phyloP scores from a whole-genome alignment of 2,329 filamentous ascomycete genomes.

The Trichothecium sympodiale region DNA sequence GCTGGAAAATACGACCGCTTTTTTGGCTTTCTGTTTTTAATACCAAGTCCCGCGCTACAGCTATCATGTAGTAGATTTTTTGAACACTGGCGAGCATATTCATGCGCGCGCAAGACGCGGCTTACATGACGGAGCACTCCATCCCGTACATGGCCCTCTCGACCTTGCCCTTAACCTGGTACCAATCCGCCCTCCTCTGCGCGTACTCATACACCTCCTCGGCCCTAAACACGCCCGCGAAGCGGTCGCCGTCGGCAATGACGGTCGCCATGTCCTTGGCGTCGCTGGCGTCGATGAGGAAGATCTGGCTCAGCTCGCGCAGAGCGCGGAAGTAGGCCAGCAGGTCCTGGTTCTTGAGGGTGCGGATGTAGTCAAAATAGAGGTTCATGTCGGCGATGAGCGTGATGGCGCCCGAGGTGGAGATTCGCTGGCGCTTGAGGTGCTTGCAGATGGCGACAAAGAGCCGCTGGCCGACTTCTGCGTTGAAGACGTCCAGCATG shows the following conservation, averaged over 20 bases:
- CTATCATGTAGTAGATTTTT: no score
- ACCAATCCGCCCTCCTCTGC: slow-evolving; percentile 90
- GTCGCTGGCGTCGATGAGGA: slow-evolving; percentile 72
- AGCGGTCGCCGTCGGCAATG: slow-evolving; percentile 83
- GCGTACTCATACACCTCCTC: slow-evolving; percentile 98
- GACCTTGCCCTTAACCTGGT: slow-evolving; percentile 74
- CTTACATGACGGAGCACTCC: slow-evolving; percentile 76
- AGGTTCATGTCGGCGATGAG: slow-evolving; percentile 95
- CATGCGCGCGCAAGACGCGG: no score
- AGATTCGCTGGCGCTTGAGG: slow-evolving; percentile 89
- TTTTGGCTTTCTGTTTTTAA: no score
- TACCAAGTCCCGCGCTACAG: no score
- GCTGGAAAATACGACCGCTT: no score
- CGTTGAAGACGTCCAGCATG: slow-evolving; percentile 96
- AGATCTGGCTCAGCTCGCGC: slow-evolving; percentile 88
- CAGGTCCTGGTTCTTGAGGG: slow-evolving; percentile 72
- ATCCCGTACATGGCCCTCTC: slow-evolving; percentile 97
- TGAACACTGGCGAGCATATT: no score
- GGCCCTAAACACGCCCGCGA: slow-evolving; percentile 82
- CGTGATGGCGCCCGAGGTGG: slow-evolving; percentile 77
- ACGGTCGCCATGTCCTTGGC: slow-evolving; percentile 92
- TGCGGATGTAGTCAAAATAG: slow-evolving; percentile 76
- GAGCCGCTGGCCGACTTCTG: slow-evolving; percentile 86
- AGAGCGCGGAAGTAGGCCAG: slow-evolving; percentile 85
- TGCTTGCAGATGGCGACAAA: slow-evolving; percentile 94